Base-by-base conservation (phyloP, 148 eudicot species). In the Amaranthus cruentus region DNA sequence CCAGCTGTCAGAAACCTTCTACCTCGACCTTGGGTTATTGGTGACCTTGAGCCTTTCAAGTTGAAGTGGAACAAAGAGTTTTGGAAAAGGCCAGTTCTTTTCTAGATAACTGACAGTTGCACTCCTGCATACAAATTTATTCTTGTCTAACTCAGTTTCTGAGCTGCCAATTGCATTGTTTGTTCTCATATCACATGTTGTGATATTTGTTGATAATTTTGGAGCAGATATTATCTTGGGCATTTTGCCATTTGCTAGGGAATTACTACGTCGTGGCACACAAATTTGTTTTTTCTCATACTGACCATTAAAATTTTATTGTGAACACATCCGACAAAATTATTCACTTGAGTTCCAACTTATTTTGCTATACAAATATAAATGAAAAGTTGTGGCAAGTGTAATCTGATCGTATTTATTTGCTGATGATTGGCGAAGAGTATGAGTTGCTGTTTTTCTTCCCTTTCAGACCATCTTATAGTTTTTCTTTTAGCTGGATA, bases 21-120 rank as follows among this genome's bases (percentile, higher is more conserved):
- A 74, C 83, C 99, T 80, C 96, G 96, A 72, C 99, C 99, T 8
- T 96, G 99, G 99, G 99, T 96, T 77, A 83, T 96, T 79, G 99
- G 92, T 87, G 99, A 96, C 79, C 81, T 96, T 81, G 97, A 92
- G 43, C 71, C 79, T 61, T 96, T 90, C 75, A 83, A 89, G 57
- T 56, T 79, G 74, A 87, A 85, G 68, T 96, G 96, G 97, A 73
- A 73, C 78, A 88, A 77, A 69, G 90, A 88, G 85, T 77, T 92
- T 53, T 96, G 99, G 99, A 87, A 78, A 84, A 96, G 94, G 99
- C 76, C 72, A 79, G 81, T 69, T 68, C 59, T 73, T 52, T 75
- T 54, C 15, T 56, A 4, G 42, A 10, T 55, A 49, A 44, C 9
- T 54, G 21, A 6, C 62, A 13, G 63, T 46, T 51, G 21, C 50